Base-by-base conservation (phyloP, 2,329 filamentous ascomycete genomes). In the Macrophomina phaseolina region DNA sequence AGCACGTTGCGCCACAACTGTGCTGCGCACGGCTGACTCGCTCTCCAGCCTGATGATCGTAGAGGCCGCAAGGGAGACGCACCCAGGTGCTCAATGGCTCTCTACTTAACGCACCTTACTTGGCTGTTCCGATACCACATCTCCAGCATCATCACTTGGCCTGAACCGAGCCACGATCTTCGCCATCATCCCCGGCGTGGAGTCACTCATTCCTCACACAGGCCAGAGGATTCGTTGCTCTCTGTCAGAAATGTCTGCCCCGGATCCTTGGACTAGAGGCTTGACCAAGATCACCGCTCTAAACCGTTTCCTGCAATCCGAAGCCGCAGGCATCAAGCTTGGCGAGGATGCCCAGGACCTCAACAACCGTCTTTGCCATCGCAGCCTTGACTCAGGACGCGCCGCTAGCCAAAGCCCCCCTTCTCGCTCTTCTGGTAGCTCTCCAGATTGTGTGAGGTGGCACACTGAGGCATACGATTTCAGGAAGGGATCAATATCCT, bases 331-430 rank as follows among this genome's bases (percentile, higher is more conserved):
- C 2, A 62, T 62, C 58, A 36, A 38, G 28, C 58, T 45, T 32
- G 58, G 58, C 45, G 58, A 62, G 16, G 58, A 62, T 28, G 58
- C 58, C 11, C 16, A n/a, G 5, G n/a, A 28, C 30, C 58, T 62
- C 28, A 32, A 2, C 5, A 2, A 16, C 4, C 56, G 56, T 8
- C 46, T 30, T 6, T 4, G 11, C 2, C 28, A 36, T 23, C 58
- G 58, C n/a, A 48, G 58, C 3, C 5, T 1, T 4, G 12, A 38
- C 5, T 4, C n/a, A 6, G 23, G 12, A 30, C 23, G 23, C 23
- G 23, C 23, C 23, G 1, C 23, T 23, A 23, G 23, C 23, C 23
- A 23, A 23, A 23, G 23, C 23, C 23, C 23, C 23, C 23, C 23
- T 23, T 3, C 1, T 23, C 23, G 23, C 23, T 23, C 23, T 23